Evolutionary conservation across 495 filamentous ascomycete genomes (phyloP).

Genomic region (Penicillium robsamsonii): DNA sequence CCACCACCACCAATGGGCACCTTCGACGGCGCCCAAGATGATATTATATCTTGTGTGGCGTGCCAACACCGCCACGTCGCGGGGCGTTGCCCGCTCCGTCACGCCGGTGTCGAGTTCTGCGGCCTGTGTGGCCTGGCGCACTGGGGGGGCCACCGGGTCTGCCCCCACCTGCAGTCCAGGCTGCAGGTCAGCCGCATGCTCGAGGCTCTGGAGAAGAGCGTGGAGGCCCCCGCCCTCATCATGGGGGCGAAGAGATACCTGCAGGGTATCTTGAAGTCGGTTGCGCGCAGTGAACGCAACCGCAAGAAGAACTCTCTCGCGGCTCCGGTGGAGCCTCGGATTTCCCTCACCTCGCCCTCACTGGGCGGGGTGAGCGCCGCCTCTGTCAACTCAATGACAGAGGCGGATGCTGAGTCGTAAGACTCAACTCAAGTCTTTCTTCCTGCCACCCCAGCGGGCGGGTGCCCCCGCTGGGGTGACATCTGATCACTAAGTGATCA

Average conservation of each 20-base stretch:
- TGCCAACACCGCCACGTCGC: slow-evolving; percentile 52
- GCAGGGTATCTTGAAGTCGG: slow-evolving; percentile 49
- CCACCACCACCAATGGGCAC: slow-evolving; percentile 29
- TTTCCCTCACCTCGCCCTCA: not conserved
- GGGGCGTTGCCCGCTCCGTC: slow-evolving; percentile 61
- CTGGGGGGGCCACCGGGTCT: slow-evolving; percentile 52
- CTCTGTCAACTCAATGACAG: slow-evolving; percentile 1
- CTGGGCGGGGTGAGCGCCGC: not conserved
- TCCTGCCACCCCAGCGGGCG: not conserved
- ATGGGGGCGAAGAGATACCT: slow-evolving; percentile 55
- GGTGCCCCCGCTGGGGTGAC: not conserved
- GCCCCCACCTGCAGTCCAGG: slow-evolving; percentile 58
- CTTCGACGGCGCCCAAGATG: slow-evolving; percentile 42
- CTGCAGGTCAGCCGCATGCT: slow-evolving; percentile 60
- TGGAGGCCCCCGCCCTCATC: slow-evolving; percentile 53
- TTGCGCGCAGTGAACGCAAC: slow-evolving; percentile 34
- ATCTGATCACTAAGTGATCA: not conserved
- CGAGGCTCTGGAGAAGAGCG: slow-evolving; percentile 54
- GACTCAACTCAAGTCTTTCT: not conserved
- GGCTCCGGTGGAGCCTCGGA: not conserved
- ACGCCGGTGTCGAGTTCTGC: slow-evolving; percentile 61
- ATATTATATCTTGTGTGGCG: slow-evolving; percentile 45
- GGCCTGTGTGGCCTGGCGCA: slow-evolving; percentile 68
- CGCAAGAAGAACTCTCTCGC: slow-evolving; percentile 1
- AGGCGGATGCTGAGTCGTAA: not conserved